Evolutionary conservation across 768 basidiomycete genomes (phyloP).

Genomic region (Russula griseocarnosa): DNA sequence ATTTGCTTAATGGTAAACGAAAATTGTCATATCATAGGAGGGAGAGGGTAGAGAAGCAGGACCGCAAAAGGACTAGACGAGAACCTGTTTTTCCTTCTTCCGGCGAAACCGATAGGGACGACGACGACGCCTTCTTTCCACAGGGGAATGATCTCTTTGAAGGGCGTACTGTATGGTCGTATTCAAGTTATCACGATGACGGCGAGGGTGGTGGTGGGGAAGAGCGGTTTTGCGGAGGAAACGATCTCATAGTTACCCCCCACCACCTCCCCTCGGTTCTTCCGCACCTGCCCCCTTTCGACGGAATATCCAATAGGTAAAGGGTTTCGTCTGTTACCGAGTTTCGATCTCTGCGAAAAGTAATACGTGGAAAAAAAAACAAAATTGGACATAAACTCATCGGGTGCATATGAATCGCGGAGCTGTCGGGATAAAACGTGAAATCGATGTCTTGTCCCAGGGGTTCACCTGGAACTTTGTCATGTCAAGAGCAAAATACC

Average conservation of each 20-base stretch:
- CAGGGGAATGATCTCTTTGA: not conserved
- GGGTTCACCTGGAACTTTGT: slow-evolving; percentile 3
- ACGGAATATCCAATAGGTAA: slow-evolving; percentile 18
- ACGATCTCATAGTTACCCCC: not conserved
- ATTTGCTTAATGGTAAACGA: slow-evolving; percentile 12
- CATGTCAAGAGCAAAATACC: not conserved
- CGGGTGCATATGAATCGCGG: slow-evolving; percentile 20
- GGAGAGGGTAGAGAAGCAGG: not conserved
- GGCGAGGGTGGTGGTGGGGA: not conserved
- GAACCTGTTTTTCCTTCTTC: not conserved
- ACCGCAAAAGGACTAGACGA: slow-evolving; percentile 3
- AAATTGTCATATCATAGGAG: slow-evolving; percentile 15
- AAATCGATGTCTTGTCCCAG: slow-evolving; percentile 8
- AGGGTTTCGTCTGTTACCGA: slow-evolving; percentile 2
- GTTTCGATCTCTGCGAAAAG: slow-evolving; percentile 10
- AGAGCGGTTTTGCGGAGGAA: slow-evolving; percentile 7
- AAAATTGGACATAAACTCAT: slow-evolving; percentile 1
- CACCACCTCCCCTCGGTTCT: not conserved
- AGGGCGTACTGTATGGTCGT: slow-evolving; percentile 2
- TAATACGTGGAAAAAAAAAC: not conserved
- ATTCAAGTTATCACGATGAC: not conserved
- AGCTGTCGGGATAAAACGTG: slow-evolving; percentile 15
- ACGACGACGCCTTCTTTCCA: not conserved
- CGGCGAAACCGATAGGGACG: slow-evolving; percentile 5
- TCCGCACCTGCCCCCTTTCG: not conserved